Evolutionary conservation across 345 rosid genomes (phyloP), one percentile per base, ranked within the genome.

Genomic region (Ceriops decandra): DNA sequence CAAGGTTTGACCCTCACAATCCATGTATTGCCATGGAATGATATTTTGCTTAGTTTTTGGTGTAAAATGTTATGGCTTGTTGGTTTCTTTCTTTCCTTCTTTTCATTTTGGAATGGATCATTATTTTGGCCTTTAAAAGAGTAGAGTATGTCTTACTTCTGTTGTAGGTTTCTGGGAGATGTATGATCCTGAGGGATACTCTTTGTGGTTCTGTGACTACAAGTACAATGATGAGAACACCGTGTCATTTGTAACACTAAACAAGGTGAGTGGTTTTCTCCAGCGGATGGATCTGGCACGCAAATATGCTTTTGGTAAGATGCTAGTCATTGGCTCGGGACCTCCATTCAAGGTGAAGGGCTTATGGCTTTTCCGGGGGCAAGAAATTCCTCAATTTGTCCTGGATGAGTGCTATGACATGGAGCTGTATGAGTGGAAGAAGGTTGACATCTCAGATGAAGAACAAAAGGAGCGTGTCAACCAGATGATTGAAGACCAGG

Each of bases 131-230:
- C 19, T 17, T 28, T 54, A 54, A 22, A 31, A 13, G 64, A 6
- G 17, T 72, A 35, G 38, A 17, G 36, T 33, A 15, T 4, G 51
- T 52, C 38, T 52, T 7, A 9, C 16, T 57, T 7, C 7, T 46
- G 7, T 17, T 60, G 21, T 20, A 95, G 99, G 99, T 57, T 95
- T 95, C 85, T 95, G 99, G 99, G 99, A 91, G 79, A 95, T 95
- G 97, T 91, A 89, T 68, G 99, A 95, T 77, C 92, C 96, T 0
- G 97, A 95, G 83, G 99, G 99, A 33, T 95, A 95, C 83, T 95
- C 99, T 0, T 78, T 95, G 4, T 95, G 99, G 99, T 91, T 95
- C 82, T 95, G 97, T 42, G 91, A 95, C 74, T 95, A 95, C 85
- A 95, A 95, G 73, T 95, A 95, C 88, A 88, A 95, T 27, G 96